Evolutionary conservation across 1,139 yeast species (phyloP).

Genomic region (Taphrina confusa): DNA sequence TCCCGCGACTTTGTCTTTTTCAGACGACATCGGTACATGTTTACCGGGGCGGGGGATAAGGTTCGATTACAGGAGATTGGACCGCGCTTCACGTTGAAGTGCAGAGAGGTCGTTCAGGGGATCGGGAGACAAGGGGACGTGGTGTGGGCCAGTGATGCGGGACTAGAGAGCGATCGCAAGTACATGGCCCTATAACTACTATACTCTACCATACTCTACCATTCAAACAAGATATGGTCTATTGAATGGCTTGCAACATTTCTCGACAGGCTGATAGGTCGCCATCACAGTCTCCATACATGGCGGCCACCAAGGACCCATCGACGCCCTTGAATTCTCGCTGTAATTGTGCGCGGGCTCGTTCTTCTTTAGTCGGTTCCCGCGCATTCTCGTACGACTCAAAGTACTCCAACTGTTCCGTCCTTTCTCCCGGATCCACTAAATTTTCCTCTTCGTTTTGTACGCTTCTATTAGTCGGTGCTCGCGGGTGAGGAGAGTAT

Average conservation of each 20-base stretch:
- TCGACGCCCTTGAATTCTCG: slow-evolving; percentile 10
- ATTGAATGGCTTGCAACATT: slow-evolving; percentile 21
- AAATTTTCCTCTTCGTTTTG: neutral
- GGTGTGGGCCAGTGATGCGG: slow-evolving; percentile 34
- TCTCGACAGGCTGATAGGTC: slow-evolving; percentile 25
- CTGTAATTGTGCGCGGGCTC: slow-evolving; percentile 6
- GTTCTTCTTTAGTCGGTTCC: slow-evolving; percentile 12
- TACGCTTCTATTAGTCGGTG: neutral
- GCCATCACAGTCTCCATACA: slow-evolving; percentile 22
- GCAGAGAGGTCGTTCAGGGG: slow-evolving; percentile 88
- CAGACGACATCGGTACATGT: slow-evolving; percentile 89
- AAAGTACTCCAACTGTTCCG: slow-evolving; percentile 20
- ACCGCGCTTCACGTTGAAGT: slow-evolving; percentile 87
- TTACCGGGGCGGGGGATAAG: slow-evolving; percentile 67
- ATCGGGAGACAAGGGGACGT: slow-evolving; percentile 46
- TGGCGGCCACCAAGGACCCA: slow-evolving; percentile 29
- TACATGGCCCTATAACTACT: slow-evolving; percentile 8
- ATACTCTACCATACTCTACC: neutral
- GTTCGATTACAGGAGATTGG: slow-evolving; percentile 96
- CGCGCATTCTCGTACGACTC: slow-evolving; percentile 17
- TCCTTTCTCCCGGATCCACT: neutral
- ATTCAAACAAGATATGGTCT: no score
- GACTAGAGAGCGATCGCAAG: slow-evolving; percentile 33
- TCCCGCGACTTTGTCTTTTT: slow-evolving; percentile 94
- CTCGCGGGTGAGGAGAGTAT: neutral